A percentile compares a stretch with the other conserved stretches of the same genome.
Conservation (phyloP, 306 rosid species). For the Glycine soja region DNA sequence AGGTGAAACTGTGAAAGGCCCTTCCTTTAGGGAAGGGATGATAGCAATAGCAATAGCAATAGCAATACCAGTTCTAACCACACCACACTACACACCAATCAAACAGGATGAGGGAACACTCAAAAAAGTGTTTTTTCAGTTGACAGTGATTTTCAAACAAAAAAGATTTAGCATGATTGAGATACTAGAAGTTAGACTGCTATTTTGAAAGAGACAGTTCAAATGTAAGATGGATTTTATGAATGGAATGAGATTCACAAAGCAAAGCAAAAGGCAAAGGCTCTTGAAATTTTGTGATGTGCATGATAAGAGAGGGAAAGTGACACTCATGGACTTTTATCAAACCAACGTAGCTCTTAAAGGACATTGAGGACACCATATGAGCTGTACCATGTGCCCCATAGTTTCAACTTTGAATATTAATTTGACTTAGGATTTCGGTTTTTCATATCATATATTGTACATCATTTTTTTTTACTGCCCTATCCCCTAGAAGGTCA, state of each 20-base stretch:
- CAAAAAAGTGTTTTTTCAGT: conserved; percentile 39
- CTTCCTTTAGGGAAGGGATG: conserved; percentile 1
- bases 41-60: background rate
- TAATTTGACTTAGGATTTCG: conserved; percentile 23
- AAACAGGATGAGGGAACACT: conserved; percentile 47
- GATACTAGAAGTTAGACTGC: conserved; percentile 65
- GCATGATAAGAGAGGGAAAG: conserved; percentile 50
- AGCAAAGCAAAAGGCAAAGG: conserved; percentile 37
- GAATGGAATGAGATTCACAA: conserved; percentile 44
- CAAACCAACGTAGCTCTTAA: conserved; percentile 40
- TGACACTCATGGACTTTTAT: conserved; percentile 56
- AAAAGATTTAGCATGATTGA: conserved; percentile 55
- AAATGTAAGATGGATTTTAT: conserved; percentile 48
- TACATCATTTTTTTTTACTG: conserved; percentile 34
- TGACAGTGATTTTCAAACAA: conserved; percentile 49
- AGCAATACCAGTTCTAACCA: conserved; percentile 5
- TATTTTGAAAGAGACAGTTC: conserved; percentile 55
- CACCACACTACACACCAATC: conserved; percentile 43
- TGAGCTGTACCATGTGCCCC: conserved; percentile 57
- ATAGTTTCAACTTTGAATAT: conserved; percentile 38
- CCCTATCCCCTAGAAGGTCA: conserved; percentile 31
- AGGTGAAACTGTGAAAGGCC: conserved; percentile 21
- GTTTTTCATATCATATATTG: background rate
- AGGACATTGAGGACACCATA: conserved; percentile 45
- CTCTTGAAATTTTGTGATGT: conserved; percentile 39